These are phyloP conservation scores for Cercophora newfieldiana DNA, from an alignment of 495 filamentous ascomycete species.

Conservation along the genomic window DNA sequence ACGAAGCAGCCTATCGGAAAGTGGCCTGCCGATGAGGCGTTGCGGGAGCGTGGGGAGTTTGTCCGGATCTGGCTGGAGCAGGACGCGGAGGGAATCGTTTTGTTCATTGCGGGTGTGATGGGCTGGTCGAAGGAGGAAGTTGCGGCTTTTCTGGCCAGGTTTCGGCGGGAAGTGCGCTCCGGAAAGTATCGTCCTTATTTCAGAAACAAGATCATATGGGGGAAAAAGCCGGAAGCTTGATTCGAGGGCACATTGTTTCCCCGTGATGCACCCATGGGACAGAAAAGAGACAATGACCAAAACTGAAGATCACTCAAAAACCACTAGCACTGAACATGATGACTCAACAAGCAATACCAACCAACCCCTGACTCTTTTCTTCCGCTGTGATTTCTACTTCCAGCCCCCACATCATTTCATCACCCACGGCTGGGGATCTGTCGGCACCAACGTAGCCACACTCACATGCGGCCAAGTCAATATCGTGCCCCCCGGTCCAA, in stretches of 20 bases:
- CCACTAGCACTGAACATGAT: too few species aligned
- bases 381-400: too few species aligned
- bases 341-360: too few species aligned
- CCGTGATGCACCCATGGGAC: too few species aligned
- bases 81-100: neutral
- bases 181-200: slow-evolving; percentile 1
- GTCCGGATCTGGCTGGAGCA: neutral
- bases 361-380: too few species aligned
- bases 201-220: slow-evolving; percentile 7
- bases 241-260: too few species aligned
- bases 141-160: neutral
- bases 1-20: slow-evolving; percentile 13
- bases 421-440: neutral
- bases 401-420: too few species aligned
- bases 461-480: slow-evolving; percentile 6
- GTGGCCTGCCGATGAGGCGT: neutral
- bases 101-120: neutral
- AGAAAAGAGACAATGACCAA: too few species aligned
- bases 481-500: neutral
- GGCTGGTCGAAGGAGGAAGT: slow-evolving; percentile 2
- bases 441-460: slow-evolving; percentile 8
- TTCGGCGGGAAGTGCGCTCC: slow-evolving; percentile 3
- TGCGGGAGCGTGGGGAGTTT: neutral
- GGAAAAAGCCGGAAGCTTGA: slow-evolving; percentile 1
- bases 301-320: too few species aligned